Evolutionary conservation across 176 grass and related monocot genomes (phyloP), one percentile per base, ranked within the genome.

Genomic region (Hordeum marinum): DNA sequence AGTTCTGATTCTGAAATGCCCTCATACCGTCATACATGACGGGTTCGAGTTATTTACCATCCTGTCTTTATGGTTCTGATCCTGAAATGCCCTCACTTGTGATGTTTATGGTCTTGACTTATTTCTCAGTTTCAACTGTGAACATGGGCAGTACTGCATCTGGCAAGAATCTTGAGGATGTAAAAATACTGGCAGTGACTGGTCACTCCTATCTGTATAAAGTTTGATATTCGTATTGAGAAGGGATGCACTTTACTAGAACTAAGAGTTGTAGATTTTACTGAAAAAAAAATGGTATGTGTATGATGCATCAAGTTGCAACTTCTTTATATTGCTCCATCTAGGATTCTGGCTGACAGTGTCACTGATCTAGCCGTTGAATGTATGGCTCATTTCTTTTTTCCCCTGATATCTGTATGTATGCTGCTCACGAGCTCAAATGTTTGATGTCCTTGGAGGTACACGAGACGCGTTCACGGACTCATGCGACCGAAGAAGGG

Each of bases 391-490:
- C n/a, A n/a, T n/a, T n/a, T n/a, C n/a, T n/a, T n/a, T n/a, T n/a
- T n/a, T n/a, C n/a, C n/a, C n/a, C n/a, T n/a, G n/a, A n/a, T n/a
- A n/a, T n/a, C n/a, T n/a, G n/a, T n/a, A n/a, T 72, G 0, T 54
- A 61, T 57, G 32, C 9, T 40, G 17, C 35, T 85, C 11, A 85
- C 34, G 18, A 23, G 69, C 35, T 67, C 80, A n/a, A n/a, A 13
- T 68, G 12, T 45, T 6, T 72, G 13, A 12, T 78, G 27, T 76
- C 21, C 10, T 89, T 89, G 57, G 34, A 96, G 91, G 86, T 85
- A 52, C 94, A 93, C 72, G 94, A 93, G 82, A 91, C 91, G 3
- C 90, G 86, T 66, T 85, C 94, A 18, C 84, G 85, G 13, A 80
- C 68, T 27, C 91, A 89, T 4, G 77, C 45, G 11, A 77, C 91